A percentile compares a stretch with the other conserved stretches of the same genome.
Evolutionary conservation across 176 grass and related monocot genomes (phyloP).

Genomic region (Oryza punctata): DNA sequence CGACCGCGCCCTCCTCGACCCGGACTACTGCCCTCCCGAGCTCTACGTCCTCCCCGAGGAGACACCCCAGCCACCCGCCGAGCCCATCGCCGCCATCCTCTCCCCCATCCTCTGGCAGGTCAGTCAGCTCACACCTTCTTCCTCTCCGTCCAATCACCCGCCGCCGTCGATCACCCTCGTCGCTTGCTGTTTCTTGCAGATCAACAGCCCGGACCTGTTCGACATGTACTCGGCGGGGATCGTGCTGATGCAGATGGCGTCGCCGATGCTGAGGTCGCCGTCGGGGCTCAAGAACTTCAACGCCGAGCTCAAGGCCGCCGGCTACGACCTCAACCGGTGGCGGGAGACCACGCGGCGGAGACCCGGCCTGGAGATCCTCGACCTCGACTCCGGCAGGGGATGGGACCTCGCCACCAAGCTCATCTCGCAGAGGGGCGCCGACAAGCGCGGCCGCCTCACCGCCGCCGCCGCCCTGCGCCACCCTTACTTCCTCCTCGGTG

Average conservation of each 20-base stretch:
- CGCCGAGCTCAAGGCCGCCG: constrained; percentile 69
- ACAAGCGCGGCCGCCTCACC: constrained; percentile 63
- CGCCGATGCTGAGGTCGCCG: constrained; percentile 59
- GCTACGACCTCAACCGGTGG: constrained; percentile 91
- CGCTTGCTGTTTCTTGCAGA: constrained; percentile 45
- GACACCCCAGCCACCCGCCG: constrained; percentile 71
- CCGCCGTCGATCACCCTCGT: too few species aligned
- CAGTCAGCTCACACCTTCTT: too few species aligned
- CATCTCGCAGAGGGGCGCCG: constrained; percentile 64
- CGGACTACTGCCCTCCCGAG: constrained; percentile 89
- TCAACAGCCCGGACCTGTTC: constrained; percentile 92
- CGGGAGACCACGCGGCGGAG: constrained; percentile 52
- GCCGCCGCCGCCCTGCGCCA: constrained; percentile 82
- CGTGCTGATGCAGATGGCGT: constrained; percentile 94
- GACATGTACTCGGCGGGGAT: constrained; percentile 99
- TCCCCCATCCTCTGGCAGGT: constrained; percentile 95
- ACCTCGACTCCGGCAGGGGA: constrained; percentile 76
- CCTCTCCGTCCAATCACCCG: too few species aligned
- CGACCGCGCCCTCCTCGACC: constrained; percentile 74
- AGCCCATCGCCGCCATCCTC: constrained; percentile 90
- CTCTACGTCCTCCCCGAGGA: constrained; percentile 97
- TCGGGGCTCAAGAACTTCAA: constrained; percentile 93
- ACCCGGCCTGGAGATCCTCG: constrained; percentile 73
- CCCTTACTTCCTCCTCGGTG: constrained; percentile 86
- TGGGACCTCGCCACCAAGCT: constrained; percentile 99